phyloP scores from a whole-genome alignment of 371 early-diverging fungal species.

The Mucor circinelloides region DNA sequence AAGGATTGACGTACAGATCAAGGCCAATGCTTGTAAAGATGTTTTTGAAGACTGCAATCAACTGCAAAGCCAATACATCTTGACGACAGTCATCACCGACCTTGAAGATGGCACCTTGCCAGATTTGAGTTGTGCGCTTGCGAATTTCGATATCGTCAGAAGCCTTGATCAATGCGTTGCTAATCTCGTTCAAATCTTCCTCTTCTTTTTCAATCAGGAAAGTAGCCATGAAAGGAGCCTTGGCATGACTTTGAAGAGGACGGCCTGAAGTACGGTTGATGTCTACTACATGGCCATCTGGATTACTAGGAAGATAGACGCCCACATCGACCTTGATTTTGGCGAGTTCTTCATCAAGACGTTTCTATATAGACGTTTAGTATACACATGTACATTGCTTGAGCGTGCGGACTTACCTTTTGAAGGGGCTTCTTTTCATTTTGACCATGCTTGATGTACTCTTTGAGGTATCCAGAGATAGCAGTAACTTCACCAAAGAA shows the following conservation, averaged over 20 bases:
- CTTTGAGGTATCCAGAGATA: conserved; percentile 97
- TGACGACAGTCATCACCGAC: conserved; percentile 99
- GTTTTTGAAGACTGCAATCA: conserved; percentile 98
- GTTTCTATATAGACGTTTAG: conserved; percentile 35
- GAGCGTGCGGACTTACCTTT: conserved; percentile 35
- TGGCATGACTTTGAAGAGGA: conserved; percentile 98
- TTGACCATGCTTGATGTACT: conserved; percentile 91
- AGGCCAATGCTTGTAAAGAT: conserved; percentile 92
- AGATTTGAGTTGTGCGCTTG: conserved; percentile 18
- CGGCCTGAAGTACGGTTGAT: conserved; percentile 95
- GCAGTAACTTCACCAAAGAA: conserved; percentile 96
- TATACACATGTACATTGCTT: background rate
- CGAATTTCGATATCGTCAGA: conserved; percentile 26
- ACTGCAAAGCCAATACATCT: conserved; percentile 97
- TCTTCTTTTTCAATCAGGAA: conserved; percentile 83
- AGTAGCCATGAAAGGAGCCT: conserved; percentile 99
- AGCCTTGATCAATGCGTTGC: background rate
- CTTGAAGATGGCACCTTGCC: conserved; percentile 97
- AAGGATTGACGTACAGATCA: conserved; percentile 97
- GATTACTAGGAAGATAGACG: conserved; percentile 98
- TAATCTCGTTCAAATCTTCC: conserved; percentile 42
- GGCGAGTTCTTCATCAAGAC: conserved; percentile 94
- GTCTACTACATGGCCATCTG: conserved; percentile 93
- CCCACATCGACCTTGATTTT: conserved; percentile 95
- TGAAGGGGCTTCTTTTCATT: conserved; percentile 91